phyloP scores from a whole-genome alignment of 257 asterid species.

The Nicotiana sylvestris region DNA sequence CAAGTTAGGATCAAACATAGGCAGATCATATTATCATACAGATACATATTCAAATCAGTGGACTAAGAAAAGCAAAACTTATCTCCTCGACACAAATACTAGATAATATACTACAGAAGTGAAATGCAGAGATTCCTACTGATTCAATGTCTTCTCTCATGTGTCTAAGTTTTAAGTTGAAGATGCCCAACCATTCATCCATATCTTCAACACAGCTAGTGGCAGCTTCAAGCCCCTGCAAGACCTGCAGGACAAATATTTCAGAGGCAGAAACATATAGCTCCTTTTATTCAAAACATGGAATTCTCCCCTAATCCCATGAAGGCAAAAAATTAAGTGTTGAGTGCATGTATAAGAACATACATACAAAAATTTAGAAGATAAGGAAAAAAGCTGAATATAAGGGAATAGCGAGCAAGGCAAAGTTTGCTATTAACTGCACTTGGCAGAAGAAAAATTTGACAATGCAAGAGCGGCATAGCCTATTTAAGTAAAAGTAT shows the following conservation, averaged over 20 bases:
- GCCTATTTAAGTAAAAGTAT: not conserved
- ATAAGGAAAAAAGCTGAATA: not conserved
- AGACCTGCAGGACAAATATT: slow-evolving; percentile 52
- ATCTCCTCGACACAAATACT: not conserved
- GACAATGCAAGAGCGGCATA: not conserved
- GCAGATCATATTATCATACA: not conserved
- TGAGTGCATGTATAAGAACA: not conserved
- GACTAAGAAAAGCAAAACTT: not conserved
- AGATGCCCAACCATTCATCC: slow-evolving; percentile 98
- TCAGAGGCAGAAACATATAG: slow-evolving; percentile 9
- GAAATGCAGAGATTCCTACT: slow-evolving; percentile 39
- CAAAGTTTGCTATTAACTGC: not conserved
- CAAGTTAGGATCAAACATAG: not conserved
- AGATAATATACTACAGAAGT: not conserved
- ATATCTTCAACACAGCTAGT: slow-evolving; percentile 86
- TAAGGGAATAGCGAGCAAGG: not conserved
- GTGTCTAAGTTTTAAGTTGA: slow-evolving; percentile 89
- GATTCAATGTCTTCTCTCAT: slow-evolving; percentile 99
- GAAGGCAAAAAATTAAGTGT: not conserved
- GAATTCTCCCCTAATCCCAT: not conserved
- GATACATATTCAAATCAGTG: not conserved
- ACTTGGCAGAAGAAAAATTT: not conserved
- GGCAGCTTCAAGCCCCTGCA: slow-evolving; percentile 83
- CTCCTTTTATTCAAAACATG: not conserved
- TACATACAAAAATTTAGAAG: not conserved